These are phyloP conservation scores for Kuraishia molischiana DNA, from an alignment of 805 yeast species.

Conservation along the genomic window DNA sequence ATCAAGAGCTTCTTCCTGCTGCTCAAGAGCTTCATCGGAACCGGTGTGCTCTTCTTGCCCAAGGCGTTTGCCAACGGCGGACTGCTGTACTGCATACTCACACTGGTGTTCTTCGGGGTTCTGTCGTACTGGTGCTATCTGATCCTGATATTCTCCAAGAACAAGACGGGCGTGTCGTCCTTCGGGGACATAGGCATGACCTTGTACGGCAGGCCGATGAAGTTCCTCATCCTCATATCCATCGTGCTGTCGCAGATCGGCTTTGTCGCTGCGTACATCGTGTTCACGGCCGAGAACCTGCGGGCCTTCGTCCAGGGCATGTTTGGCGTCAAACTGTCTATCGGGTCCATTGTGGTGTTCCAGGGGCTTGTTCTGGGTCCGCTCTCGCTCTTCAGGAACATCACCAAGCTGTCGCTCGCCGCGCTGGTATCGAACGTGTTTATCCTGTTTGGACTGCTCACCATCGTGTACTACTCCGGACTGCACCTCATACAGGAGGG, in stretches of 20 bases:
- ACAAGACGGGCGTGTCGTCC: conserved; percentile 53
- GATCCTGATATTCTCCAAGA: conserved; percentile 50
- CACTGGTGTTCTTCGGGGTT: conserved; percentile 50
- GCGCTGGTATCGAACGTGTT: conserved; percentile 66
- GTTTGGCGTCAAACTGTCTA: conserved; percentile 27
- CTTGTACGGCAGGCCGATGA: conserved; percentile 59
- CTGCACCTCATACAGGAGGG: conserved; percentile 34
- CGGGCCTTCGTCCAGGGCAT: conserved; percentile 51
- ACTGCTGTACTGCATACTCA: conserved; percentile 40
- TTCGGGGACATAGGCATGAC: conserved; percentile 68
- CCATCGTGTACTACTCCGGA: conserved; percentile 48
- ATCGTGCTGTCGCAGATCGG: conserved; percentile 69
- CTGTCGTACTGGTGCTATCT: conserved; percentile 75
- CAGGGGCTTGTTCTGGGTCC: conserved; percentile 59
- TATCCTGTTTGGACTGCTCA: conserved; percentile 54
- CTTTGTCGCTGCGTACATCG: conserved; percentile 72
- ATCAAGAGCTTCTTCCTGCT: conserved; percentile 61
- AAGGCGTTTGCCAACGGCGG: conserved; percentile 71
- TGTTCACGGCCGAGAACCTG: conserved; percentile 67
- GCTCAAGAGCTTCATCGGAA: conserved; percentile 68
- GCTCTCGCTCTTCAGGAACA: conserved; percentile 62
- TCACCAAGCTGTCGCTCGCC: conserved; percentile 62
- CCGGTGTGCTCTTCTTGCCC: conserved; percentile 66
- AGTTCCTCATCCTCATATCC: conserved; percentile 50
- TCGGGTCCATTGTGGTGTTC: conserved; percentile 36